Conservation (phyloP, 306 rosid genomes). For the Dalbergia oliveri region DNA sequence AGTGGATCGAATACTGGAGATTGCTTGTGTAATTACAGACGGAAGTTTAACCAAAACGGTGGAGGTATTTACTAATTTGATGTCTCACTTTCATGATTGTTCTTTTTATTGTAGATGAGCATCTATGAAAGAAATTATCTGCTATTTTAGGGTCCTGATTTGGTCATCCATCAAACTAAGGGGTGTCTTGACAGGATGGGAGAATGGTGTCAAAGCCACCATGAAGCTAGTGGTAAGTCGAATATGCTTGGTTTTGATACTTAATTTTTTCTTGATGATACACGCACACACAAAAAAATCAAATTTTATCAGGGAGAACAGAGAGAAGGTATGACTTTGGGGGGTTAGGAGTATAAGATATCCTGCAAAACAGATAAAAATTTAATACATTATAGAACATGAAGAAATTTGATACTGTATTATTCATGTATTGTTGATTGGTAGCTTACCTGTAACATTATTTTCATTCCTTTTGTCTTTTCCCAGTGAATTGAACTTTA, state of each 20-base stretch:
- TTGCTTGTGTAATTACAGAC: conserved; percentile 93
- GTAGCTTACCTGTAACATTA: conserved; percentile 28
- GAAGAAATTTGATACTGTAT: conserved; percentile 16
- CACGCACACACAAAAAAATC: too few relatives aligned
- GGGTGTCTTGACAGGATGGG: conserved; percentile 93
- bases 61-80: conserved; percentile 69
- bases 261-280: conserved; percentile 16
- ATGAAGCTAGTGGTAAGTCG: conserved; percentile 89
- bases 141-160: conserved; percentile 86
- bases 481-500: conserved; percentile 35
- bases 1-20: conserved; percentile 89
- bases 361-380: conserved; percentile 29
- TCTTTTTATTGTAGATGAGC: conserved; percentile 11
- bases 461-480: background rate
- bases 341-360: background rate
- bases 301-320: background rate
- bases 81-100: background rate
- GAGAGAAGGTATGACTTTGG: conserved; percentile 10
- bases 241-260: conserved; percentile 37
- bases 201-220: conserved; percentile 97
- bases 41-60: conserved; percentile 74
- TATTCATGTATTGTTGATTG: background rate
- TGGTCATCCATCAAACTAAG: conserved; percentile 87
- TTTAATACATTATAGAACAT: background rate
- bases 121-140: conserved; percentile 38